These are phyloP conservation scores for Botrytis deweyae DNA, from an alignment of 2,329 filamentous ascomycete genomes.

Conservation along the genomic window DNA sequence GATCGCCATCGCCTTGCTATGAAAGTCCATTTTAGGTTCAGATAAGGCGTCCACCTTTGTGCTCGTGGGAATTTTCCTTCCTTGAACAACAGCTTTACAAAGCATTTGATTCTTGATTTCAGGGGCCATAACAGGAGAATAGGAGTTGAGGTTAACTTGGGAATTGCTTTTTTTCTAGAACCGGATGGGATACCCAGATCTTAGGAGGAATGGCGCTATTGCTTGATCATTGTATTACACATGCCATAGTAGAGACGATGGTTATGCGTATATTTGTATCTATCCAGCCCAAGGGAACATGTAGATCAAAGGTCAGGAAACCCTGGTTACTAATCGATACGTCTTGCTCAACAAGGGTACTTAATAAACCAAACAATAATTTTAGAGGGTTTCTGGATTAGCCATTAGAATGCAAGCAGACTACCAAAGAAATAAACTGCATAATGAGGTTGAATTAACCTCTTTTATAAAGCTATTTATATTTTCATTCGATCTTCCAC, in stretches of 20 bases:
- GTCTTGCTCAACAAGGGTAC: not conserved
- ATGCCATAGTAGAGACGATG: not conserved
- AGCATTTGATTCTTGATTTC: not conserved
- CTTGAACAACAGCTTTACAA: not conserved
- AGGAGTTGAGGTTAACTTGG: slow-evolving; percentile 2
- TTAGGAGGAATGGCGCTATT: not conserved
- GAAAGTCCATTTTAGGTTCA: not conserved
- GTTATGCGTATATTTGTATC: not conserved
- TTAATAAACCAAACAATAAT: too few relatives aligned
- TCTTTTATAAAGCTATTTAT: not conserved
- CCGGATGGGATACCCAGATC: slow-evolving; percentile 4
- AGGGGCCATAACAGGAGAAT: slow-evolving; percentile 2
- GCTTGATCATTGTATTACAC: slow-evolving; percentile 1
- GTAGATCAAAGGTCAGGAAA: not conserved
- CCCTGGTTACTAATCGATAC: not conserved
- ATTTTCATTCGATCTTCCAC: not conserved
- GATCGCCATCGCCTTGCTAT: not conserved
- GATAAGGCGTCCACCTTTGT: not conserved
- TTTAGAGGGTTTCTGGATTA: not conserved
- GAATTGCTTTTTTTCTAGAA: slow-evolving; percentile 1
- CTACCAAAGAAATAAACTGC: not conserved
- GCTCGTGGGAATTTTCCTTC: not conserved
- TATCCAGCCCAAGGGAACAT: not conserved
- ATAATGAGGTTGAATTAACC: not conserved
- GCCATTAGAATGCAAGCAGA: too few relatives aligned